Percentiles rank a stretch among this genome's conserved stretches.
phyloP scores from a whole-genome alignment of 805 yeast species.

The Yarrowia sp. region DNA sequence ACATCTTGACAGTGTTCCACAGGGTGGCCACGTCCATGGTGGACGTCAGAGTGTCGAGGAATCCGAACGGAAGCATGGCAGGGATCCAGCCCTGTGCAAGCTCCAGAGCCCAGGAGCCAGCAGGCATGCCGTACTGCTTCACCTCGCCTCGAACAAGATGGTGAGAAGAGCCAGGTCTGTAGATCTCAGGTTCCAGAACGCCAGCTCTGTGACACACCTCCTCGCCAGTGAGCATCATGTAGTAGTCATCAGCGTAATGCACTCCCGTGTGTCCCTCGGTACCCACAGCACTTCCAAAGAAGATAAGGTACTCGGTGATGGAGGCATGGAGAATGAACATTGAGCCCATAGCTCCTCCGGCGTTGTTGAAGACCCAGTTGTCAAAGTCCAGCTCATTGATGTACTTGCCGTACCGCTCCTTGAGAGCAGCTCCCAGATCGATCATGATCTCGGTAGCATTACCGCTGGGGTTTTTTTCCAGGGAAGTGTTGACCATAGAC shows the following conservation, averaged over 20 bases:
- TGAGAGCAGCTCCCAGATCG: slow-evolving; percentile 65
- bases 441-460: slow-evolving; percentile 65
- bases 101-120: slow-evolving; percentile 86
- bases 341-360: slow-evolving; percentile 96
- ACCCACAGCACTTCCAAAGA: slow-evolving; percentile 92
- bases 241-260: slow-evolving; percentile 97
- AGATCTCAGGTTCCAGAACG: slow-evolving; percentile 68
- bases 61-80: slow-evolving; percentile 95
- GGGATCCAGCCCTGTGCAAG: slow-evolving; percentile 99
- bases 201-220: slow-evolving; percentile 75
- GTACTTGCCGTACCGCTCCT: slow-evolving; percentile 71
- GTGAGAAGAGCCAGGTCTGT: slow-evolving; percentile 88
- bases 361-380: slow-evolving; percentile 96
- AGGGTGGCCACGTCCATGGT: slow-evolving; percentile 81
- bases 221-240: slow-evolving; percentile 83
- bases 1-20: slow-evolving; percentile 69
- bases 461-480: slow-evolving; percentile 49
- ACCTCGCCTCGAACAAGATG: slow-evolving; percentile 73
- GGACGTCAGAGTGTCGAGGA: slow-evolving; percentile 76
- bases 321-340: slow-evolving; percentile 97
- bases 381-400: slow-evolving; percentile 75
- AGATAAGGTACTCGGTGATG: slow-evolving; percentile 85
- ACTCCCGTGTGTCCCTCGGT: slow-evolving; percentile 98
- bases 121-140: slow-evolving; percentile 87
- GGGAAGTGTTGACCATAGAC: slow-evolving; percentile 62